These are phyloP conservation scores for Aegilops speltoides DNA, from an alignment of 176 grass and related monocot species.

Conservation along the genomic window DNA sequence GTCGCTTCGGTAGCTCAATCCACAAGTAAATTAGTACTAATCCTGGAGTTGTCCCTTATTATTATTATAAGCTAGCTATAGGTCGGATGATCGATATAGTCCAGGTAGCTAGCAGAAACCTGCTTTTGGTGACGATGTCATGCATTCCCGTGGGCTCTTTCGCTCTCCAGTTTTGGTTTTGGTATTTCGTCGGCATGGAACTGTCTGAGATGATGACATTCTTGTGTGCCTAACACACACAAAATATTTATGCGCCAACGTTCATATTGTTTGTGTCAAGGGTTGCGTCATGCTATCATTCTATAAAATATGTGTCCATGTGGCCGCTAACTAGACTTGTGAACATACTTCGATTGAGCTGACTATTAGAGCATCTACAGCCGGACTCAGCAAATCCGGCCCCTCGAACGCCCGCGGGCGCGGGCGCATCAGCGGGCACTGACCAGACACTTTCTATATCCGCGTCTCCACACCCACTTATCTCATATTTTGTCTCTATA, in stretches of 20 bases:
- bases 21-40: not conserved
- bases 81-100: not conserved
- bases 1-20: not conserved
- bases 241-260: not conserved
- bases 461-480: too few relatives aligned
- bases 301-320: not conserved
- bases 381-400: too few relatives aligned
- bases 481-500: too few relatives aligned
- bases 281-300: not conserved
- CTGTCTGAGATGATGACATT: not conserved
- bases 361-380: too few relatives aligned
- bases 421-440: too few relatives aligned
- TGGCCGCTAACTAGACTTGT: not conserved
- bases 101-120: not conserved
- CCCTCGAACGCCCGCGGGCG: too few relatives aligned
- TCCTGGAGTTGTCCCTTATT: not conserved
- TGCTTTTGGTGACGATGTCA: not conserved
- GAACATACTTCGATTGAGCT: too few relatives aligned
- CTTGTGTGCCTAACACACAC: not conserved
- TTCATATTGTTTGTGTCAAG: not conserved
- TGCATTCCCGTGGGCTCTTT: not conserved
- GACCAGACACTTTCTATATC: too few relatives aligned
- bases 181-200: not conserved
- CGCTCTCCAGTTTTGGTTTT: slow-evolving; percentile 1
- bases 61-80: not conserved